Evolutionary conservation across 805 yeast genomes (phyloP), one percentile per base, ranked within the genome.

Genomic region (Wickerhamiella vanderwaltii): DNA sequence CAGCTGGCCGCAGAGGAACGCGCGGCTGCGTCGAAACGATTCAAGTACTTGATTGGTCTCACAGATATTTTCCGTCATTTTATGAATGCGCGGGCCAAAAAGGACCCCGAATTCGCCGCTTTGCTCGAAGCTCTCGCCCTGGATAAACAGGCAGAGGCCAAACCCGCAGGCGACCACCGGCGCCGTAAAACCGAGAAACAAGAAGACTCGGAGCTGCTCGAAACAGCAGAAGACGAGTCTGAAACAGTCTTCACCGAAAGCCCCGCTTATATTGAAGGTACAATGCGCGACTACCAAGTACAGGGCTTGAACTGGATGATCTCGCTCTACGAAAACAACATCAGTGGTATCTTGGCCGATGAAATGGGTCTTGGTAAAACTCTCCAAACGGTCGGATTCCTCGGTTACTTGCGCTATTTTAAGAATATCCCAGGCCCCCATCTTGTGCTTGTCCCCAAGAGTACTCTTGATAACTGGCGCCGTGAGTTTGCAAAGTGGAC

Each of bases 331-430:
- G 95, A 87, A 51, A 85, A 88, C 60, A 73, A 80, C 51, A 69
- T 88, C 33, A 80, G 94, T 7, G 98, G 98, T 16, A 91, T 88
- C 35, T 64, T 88, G 38, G 98, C 98, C 9, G 98, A 88, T 62
- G 98, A 88, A 59, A 88, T 91, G 98, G 98, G 98, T 2, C 68
- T 88, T 30, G 98, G 98, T 43, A 88, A 88, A 61, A 88, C 98
- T 4, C 65, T 91, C 43, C 98, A 88, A 62, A 88, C 97, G 0
- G 85, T 88, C 35, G 75, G 97, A 1, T 91, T 88, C 53, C 63
- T 88, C 37, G 97, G 96, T 0, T 85, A 82, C 57, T 62, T 91
- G 46, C 72, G 96, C 48, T 85, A 84, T 56, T 66, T 77, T 42
- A 77, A 77, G 52, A 72, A 75, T 22, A 72, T 87, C 12, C 80